phyloP scores from a whole-genome alignment of 352 stramenopile species.

The Globisporangium nodosum region DNA sequence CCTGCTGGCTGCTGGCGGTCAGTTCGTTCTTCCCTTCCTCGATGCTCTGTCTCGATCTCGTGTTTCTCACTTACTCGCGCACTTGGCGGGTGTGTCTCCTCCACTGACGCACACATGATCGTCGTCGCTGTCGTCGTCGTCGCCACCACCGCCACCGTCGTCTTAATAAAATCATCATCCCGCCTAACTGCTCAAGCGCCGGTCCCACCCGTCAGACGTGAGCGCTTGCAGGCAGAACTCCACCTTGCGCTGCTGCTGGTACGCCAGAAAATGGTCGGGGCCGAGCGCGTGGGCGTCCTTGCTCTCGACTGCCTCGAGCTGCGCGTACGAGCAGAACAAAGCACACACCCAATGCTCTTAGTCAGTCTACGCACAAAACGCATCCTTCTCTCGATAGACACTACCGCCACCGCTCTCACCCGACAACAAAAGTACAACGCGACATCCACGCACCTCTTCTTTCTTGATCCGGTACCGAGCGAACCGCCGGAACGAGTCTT shows the following conservation, averaged over 20 bases:
- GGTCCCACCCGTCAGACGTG: conserved; percentile 34
- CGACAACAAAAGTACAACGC: not conserved
- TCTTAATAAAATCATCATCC: not conserved
- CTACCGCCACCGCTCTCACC: not conserved
- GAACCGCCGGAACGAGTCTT: conserved; percentile 66
- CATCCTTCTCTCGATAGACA: too few relatives aligned
- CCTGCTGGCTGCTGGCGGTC: too few relatives aligned
- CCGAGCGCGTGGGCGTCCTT: conserved; percentile 20
- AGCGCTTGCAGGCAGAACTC: conserved; percentile 56
- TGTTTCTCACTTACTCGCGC: too few relatives aligned
- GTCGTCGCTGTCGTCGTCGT: too few relatives aligned
- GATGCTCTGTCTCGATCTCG: too few relatives aligned
- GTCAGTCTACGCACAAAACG: not conserved
- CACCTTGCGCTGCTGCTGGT: conserved; percentile 52
- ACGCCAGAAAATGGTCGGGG: conserved; percentile 51
- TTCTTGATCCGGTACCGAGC: conserved; percentile 62
- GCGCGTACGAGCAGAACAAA: conserved; percentile 1
- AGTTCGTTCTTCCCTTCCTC: too few relatives aligned
- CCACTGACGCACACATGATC: too few relatives aligned
- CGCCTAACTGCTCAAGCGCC: conserved; percentile 18
- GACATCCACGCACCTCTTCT: conserved; percentile 32
- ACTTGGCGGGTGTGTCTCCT: too few relatives aligned
- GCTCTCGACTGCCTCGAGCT: conserved; percentile 16
- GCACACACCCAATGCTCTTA: not conserved
- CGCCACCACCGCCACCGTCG: too few relatives aligned